Conservation (phyloP, 139 green algal species). For the Tetraselmis striata region DNA sequence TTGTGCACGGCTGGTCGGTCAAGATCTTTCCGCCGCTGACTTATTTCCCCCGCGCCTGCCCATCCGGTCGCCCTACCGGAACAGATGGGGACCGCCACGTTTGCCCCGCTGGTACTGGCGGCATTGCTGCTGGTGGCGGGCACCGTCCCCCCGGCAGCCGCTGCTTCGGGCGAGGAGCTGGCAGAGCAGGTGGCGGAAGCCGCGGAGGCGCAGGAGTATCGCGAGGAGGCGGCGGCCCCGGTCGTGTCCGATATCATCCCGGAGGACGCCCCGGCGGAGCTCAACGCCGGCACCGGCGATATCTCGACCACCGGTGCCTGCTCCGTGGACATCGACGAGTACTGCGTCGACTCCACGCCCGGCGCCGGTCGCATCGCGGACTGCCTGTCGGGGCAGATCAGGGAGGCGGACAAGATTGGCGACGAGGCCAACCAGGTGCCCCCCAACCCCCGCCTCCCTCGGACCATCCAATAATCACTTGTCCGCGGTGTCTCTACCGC, state of each 20-base stretch:
- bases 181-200: neutral
- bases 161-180: no score
- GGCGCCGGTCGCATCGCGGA: constrained; percentile 48
- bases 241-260: constrained; percentile 13
- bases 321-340: constrained; percentile 40
- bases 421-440: neutral
- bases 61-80: no score
- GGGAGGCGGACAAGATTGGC: constrained; percentile 1
- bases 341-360: constrained; percentile 46
- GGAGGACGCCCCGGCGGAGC: constrained; percentile 13
- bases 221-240: neutral
- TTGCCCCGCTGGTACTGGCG: no score
- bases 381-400: constrained; percentile 58
- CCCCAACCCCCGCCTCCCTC: no score
- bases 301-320: constrained; percentile 40
- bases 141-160: no score
- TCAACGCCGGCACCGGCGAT: constrained; percentile 25
- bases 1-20: no score
- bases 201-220: neutral
- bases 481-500: no score
- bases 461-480: no score
- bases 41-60: no score
- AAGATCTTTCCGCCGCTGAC: no score
- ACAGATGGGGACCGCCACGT: no score
- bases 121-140: no score